A percentile compares a stretch with the other conserved stretches of the same genome.
Evolutionary conservation across 2,329 filamentous ascomycete species (phyloP).

Genomic region (Fusarium keratoplasticum): DNA sequence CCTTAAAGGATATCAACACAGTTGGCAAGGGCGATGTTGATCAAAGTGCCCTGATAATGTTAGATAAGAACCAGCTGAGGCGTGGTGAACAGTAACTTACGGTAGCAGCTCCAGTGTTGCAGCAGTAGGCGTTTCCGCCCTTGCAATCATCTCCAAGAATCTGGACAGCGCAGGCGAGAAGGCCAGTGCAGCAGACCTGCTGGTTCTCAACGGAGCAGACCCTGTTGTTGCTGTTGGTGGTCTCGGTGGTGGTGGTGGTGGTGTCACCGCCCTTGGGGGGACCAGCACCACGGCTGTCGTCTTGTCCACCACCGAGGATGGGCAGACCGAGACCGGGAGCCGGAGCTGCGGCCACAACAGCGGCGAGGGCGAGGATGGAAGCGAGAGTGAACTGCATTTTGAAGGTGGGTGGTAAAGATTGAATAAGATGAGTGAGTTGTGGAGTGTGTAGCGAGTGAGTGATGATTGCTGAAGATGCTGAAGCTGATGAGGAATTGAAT

Average conservation of each 20-base stretch:
- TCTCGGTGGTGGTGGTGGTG: not conserved
- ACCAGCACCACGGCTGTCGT: not conserved
- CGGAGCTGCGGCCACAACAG: not conserved
- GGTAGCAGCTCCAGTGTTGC: not conserved
- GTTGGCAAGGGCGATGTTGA: not conserved
- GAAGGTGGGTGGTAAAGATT: not conserved
- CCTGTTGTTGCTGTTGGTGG: not conserved
- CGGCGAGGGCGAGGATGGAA: not conserved
- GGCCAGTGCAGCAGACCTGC: not conserved
- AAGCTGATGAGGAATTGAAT: not conserved
- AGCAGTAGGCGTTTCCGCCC: not conserved
- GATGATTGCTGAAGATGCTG: not conserved
- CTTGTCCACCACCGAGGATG: not conserved
- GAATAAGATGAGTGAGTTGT: not conserved
- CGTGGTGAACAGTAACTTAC: not conserved
- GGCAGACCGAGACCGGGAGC: not conserved
- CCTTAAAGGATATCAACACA: not conserved
- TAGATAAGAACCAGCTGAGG: not conserved
- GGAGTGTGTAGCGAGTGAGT: not conserved
- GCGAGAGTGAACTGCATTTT: not conserved
- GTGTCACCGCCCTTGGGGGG: not conserved
- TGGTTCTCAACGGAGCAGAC: not conserved
- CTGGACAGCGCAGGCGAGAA: not conserved
- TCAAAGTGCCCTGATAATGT: not conserved
- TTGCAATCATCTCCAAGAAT: not conserved